Evolutionary conservation across 257 asterid genomes (phyloP), one percentile per base, ranked within the genome.

Genomic region (Voacanga thouarsii): DNA sequence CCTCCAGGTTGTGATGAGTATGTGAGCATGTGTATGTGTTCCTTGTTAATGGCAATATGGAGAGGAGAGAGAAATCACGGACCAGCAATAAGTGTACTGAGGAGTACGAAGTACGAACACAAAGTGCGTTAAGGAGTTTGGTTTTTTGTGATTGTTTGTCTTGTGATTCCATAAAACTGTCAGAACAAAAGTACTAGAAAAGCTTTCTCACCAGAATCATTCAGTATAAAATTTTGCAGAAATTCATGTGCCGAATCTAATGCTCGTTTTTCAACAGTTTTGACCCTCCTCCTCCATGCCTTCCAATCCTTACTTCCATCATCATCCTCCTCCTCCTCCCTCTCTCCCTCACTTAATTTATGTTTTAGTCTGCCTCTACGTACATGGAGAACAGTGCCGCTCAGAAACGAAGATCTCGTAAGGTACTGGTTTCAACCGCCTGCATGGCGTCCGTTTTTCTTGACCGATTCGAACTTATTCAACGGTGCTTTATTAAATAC

Each of bases 51-150:
- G 61, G 61, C 24, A 55, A 47, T 8, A 47, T 18, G 24, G 59
- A 18, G 14, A 10, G 1, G 57, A 2, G 26, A 55, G 76, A 71
- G 50, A 50, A 50, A 57, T 80, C 82, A 87, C 84, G 89, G 90
- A 77, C 84, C 30, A 74, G 41, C n/a, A 70, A 26, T 59, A 77
- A 69, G 64, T 68, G 87, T 79, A 83, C 86, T 77, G 79, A 80
- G 44, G 47, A 69, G 85, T 83, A 82, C 75, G 78, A 80, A 86
- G 85, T 74, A 85, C 66, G 64, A 21, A 56, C 65, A 65, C 45
- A 56, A 55, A 41, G 80, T 61, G 10, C 28, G 72, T n/a, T 37
- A 23, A 81, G 67, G 47, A 63, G 49, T 84, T 86, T 81, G 88
- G 67, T 80, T 47, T 80, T 78, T 81, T 53, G 76, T 51, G 45